Conservation (phyloP, 805 yeast species). For the Wickerhamomyces subpelliculosus region DNA sequence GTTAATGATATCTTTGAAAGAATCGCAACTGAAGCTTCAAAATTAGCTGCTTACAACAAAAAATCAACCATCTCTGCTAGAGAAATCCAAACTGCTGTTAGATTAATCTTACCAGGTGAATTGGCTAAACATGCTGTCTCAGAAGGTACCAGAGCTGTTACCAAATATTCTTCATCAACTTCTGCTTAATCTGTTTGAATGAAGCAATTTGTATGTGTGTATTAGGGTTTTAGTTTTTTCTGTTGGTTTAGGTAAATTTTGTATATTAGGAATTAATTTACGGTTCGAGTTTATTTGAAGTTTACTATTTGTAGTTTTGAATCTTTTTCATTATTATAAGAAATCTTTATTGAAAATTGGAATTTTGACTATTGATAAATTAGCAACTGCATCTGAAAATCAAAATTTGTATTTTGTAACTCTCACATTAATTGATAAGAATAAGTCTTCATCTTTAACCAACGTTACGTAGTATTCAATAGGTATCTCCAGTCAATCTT, state of each 20-base stretch:
- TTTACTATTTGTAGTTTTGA: too few relatives aligned
- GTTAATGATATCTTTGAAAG: constrained; percentile 98
- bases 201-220: constrained; percentile 1
- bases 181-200: constrained; percentile 27
- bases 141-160: constrained; percentile 98
- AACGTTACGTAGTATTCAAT: too few relatives aligned
- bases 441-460: too few relatives aligned
- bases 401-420: too few relatives aligned
- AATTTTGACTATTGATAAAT: too few relatives aligned
- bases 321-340: too few relatives aligned
- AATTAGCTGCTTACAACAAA: constrained; percentile 98
- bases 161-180: constrained; percentile 80
- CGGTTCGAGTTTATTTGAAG: constrained; percentile 14
- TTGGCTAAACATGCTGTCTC: constrained; percentile 98
- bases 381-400: too few relatives aligned
- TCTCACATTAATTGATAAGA: too few relatives aligned
- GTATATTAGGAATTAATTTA: constrained; percentile 25
- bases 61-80: constrained; percentile 97
- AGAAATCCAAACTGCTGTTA: constrained; percentile 98
- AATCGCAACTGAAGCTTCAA: constrained; percentile 96
- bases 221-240: constrained; percentile 1
- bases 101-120: constrained; percentile 98
- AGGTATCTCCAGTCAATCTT: too few relatives aligned
- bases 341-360: too few relatives aligned
- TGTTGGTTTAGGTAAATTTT: constrained; percentile 15